Evolutionary conservation across 208 protist species (phyloP).

Genomic region (Trypanosomatidae sp.): DNA sequence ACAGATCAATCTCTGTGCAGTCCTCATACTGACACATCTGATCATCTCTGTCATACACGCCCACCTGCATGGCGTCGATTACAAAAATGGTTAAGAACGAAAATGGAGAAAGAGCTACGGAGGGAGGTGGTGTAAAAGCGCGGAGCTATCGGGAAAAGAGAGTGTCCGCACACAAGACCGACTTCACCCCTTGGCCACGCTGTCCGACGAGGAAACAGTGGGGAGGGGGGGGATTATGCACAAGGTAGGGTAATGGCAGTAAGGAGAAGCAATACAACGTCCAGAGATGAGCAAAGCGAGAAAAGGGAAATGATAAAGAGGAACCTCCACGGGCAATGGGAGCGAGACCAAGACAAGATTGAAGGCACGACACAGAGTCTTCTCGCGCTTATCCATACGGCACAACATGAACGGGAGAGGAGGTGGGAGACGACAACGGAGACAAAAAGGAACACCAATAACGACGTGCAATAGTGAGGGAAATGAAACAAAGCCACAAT

Average conservation of each 20-base stretch:
- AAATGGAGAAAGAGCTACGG: background rate
- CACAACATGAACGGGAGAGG: background rate
- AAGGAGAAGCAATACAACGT: background rate
- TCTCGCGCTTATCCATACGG: background rate
- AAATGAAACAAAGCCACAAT: slow-evolving; percentile 9
- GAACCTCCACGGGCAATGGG: background rate
- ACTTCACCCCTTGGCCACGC: background rate
- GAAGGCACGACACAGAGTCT: background rate
- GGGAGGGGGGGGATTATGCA: background rate
- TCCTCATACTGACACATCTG: slow-evolving; percentile 63
- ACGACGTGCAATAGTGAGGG: background rate
- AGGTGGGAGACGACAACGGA: background rate
- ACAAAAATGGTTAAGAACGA: background rate
- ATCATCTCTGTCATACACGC: slow-evolving; percentile 69
- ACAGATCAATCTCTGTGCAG: slow-evolving; percentile 73
- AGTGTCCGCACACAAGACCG: background rate
- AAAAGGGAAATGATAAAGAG: background rate
- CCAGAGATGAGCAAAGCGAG: background rate
- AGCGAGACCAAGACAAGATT: background rate
- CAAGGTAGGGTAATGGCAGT: background rate
- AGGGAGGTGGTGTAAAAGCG: background rate
- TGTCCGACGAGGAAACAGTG: background rate
- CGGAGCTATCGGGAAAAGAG: background rate
- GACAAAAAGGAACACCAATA: background rate
- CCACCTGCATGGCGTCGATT: slow-evolving; percentile 75